phyloP scores from a whole-genome alignment of 129 eudicot genomes.

The Calendula officinalis region DNA sequence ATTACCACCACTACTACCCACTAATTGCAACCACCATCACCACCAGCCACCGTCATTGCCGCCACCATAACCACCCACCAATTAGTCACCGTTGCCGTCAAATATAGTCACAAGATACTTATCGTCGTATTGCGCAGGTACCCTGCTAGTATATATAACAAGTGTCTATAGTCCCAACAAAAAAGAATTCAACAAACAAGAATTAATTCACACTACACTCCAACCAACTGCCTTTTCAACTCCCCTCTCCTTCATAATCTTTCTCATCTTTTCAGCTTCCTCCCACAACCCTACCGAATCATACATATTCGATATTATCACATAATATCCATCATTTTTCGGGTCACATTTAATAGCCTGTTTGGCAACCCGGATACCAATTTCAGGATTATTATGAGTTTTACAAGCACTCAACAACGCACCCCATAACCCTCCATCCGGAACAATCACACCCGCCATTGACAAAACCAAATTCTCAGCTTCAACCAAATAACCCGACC shows the following conservation, averaged over 20 bases:
- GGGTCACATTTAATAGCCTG: slow-evolving; percentile 78
- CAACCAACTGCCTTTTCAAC: slow-evolving; percentile 59
- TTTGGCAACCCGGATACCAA: slow-evolving; percentile 69
- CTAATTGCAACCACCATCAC: no score
- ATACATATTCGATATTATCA: slow-evolving; percentile 57
- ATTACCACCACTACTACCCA: no score
- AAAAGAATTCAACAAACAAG: no score
- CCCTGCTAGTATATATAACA: no score
- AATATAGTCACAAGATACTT: no score
- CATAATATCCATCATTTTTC: slow-evolving; percentile 78
- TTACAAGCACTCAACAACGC: slow-evolving; percentile 76
- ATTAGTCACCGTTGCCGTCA: no score
- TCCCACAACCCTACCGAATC: slow-evolving; percentile 65
- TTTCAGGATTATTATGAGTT: slow-evolving; percentile 57
- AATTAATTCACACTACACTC: slow-evolving; percentile 19
- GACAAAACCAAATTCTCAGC: slow-evolving; percentile 70
- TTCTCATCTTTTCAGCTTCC: slow-evolving; percentile 60
- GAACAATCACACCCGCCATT: slow-evolving; percentile 53
- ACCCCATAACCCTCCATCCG: slow-evolving; percentile 93
- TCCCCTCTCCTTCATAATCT: slow-evolving; percentile 55
- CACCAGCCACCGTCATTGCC: no score
- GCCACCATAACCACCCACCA: no score
- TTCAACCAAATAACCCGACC: slow-evolving; percentile 60
- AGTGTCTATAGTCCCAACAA: no score
- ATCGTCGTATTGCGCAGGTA: no score